Conservation (phyloP, 2,329 filamentous ascomycete genomes). For the Pseudopithomyces chartarum region DNA sequence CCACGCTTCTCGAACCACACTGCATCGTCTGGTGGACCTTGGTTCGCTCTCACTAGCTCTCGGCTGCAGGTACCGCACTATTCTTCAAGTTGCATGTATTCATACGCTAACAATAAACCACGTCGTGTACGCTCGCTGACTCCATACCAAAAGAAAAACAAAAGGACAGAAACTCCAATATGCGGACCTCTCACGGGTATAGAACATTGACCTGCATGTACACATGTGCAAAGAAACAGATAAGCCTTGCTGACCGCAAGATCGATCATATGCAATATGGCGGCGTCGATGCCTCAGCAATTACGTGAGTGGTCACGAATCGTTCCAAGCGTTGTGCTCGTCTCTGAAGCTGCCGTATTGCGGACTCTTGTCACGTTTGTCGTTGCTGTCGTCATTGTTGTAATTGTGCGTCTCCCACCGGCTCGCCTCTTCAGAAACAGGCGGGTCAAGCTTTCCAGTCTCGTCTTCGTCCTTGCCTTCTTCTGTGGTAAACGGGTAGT, state of each 20-base stretch:
- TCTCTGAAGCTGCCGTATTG: constrained; percentile 51
- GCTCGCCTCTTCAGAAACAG: constrained; percentile 49
- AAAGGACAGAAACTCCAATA: not conserved
- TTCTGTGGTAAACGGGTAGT: constrained; percentile 50
- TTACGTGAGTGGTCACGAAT: constrained; percentile 17
- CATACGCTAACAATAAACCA: not conserved
- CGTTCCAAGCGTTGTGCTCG: constrained; percentile 48
- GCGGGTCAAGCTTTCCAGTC: constrained; percentile 39
- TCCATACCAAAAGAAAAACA: not conserved
- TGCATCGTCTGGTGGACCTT: not conserved
- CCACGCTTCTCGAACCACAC: constrained; percentile 8
- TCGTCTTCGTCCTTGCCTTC: constrained; percentile 45
- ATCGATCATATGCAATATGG: not conserved
- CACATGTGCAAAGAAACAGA: not conserved
- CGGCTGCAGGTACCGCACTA: constrained; percentile 1
- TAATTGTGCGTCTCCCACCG: constrained; percentile 50
- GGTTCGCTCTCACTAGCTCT: not conserved
- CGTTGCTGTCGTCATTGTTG: constrained; percentile 21
- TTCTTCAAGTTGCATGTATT: too few species aligned
- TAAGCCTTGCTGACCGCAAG: not conserved
- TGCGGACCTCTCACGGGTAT: constrained; percentile 12
- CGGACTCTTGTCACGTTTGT: constrained; percentile 32
- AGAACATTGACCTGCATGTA: constrained; percentile 10
- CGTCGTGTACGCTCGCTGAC: not conserved
- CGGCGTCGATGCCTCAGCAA: constrained; percentile 7